Evolutionary conservation across 2,329 filamentous ascomycete species (phyloP).

Genomic region (Xylariaceae sp.): DNA sequence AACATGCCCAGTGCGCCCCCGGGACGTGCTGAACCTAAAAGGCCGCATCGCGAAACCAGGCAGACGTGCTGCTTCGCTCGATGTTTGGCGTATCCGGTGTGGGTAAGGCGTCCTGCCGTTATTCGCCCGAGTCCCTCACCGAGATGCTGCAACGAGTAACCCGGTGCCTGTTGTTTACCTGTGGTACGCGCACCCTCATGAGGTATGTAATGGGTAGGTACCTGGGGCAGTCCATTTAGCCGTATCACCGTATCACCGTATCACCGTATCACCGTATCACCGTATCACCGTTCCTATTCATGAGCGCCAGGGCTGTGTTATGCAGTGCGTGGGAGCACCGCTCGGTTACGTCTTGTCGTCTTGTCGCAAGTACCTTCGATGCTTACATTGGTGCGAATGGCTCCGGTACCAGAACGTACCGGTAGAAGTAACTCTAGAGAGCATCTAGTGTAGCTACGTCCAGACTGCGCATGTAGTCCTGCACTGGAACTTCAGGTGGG

Average conservation of each 20-base stretch:
- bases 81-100: not conserved
- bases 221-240: not conserved
- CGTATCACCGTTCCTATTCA: not conserved
- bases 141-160: slow-evolving; percentile 21
- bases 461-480: not conserved
- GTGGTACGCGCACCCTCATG: not conserved
- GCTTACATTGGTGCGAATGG: not conserved
- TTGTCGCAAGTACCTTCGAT: not conserved
- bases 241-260: slow-evolving; percentile 1
- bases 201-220: not conserved
- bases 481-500: not conserved
- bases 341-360: not conserved
- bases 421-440: too few relatives aligned
- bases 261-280: not conserved
- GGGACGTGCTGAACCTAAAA: not conserved
- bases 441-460: not conserved
- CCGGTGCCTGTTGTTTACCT: slow-evolving; percentile 4
- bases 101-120: slow-evolving; percentile 7
- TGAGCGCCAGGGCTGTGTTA: not conserved
- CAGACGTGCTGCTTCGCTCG: not conserved
- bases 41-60: slow-evolving; percentile 2
- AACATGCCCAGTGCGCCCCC: not conserved
- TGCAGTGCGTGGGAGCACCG: not conserved
- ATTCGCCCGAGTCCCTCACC: slow-evolving; percentile 16
- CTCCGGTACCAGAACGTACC: too few relatives aligned